phyloP scores from a whole-genome alignment of 805 yeast genomes.

The Candida nemodendra region DNA sequence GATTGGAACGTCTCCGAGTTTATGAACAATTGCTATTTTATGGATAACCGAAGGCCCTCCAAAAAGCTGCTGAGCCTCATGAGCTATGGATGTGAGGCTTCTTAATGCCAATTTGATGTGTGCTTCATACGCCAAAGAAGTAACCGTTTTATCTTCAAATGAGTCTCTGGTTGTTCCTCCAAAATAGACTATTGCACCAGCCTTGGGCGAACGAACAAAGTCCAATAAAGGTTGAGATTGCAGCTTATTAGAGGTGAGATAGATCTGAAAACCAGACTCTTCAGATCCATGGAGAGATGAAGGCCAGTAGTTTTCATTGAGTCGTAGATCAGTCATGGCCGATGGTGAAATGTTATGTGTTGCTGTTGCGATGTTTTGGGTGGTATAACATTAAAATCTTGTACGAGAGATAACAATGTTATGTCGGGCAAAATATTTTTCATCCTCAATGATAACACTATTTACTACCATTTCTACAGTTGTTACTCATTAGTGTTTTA shows the following conservation, averaged over 20 bases:
- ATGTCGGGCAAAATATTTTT: not conserved
- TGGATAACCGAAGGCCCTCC: conserved; percentile 26
- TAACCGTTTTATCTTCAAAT: conserved; percentile 41
- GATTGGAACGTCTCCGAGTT: conserved; percentile 48
- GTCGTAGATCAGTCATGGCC: not conserved
- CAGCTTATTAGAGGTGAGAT: conserved; percentile 25
- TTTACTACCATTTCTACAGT: too few species aligned
- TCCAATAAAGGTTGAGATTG: conserved; percentile 25
- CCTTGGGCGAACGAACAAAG: conserved; percentile 41
- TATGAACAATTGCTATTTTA: conserved; percentile 41
- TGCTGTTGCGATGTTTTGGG: too few species aligned
- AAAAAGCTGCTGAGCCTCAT: conserved; percentile 31
- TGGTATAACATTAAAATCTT: too few species aligned
- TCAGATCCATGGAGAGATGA: not conserved
- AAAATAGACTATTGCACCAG: conserved; percentile 51
- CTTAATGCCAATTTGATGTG: conserved; percentile 41
- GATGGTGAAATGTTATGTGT: too few species aligned
- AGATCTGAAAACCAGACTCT: conserved; percentile 15
- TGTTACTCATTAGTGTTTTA: too few species aligned
- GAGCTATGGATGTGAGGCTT: conserved; percentile 37
- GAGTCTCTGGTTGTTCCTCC: conserved; percentile 50
- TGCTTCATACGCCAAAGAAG: conserved; percentile 44
- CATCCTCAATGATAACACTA: too few species aligned
- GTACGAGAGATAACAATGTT: too few species aligned
- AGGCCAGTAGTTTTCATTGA: conserved; percentile 4